Percentiles rank a stretch among this genome's conserved stretches.
phyloP scores from a whole-genome alignment of 257 asterid species.

The Anisodus tanguticus region DNA sequence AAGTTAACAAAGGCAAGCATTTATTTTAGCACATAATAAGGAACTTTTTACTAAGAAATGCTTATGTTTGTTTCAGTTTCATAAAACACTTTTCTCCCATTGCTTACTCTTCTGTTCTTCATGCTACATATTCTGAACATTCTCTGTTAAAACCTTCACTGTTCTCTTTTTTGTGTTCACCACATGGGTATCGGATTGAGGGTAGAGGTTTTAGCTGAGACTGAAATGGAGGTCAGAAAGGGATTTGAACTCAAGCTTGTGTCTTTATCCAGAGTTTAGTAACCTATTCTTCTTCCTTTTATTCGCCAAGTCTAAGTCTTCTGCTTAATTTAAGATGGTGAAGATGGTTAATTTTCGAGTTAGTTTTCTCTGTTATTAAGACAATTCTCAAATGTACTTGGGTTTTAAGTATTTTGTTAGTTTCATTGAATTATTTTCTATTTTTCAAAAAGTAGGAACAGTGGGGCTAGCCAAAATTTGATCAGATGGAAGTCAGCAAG shows the following conservation, averaged over 20 bases:
- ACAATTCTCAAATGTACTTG: neutral
- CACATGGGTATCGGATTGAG: neutral
- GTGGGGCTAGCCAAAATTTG: too few relatives aligned
- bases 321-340: neutral
- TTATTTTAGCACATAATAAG: neutral
- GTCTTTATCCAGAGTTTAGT: neutral
- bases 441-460: too few relatives aligned
- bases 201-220: neutral
- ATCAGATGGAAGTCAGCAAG: too few relatives aligned
- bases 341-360: constrained; percentile 11
- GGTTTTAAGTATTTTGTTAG: too few relatives aligned
- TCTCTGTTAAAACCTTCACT: neutral
- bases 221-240: neutral
- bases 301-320: neutral
- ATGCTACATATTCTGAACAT: neutral
- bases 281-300: neutral
- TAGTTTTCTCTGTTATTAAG: neutral
- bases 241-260: constrained; percentile 19
- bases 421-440: too few relatives aligned
- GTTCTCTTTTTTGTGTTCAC: constrained; percentile 10
- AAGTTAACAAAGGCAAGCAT: constrained; percentile 82
- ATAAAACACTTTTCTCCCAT: neutral
- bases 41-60: neutral
- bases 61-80: constrained; percentile 4
- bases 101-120: constrained; percentile 14